Conservation (phyloP, 2,329 filamentous ascomycete genomes). For the Penicillium sp. region DNA sequence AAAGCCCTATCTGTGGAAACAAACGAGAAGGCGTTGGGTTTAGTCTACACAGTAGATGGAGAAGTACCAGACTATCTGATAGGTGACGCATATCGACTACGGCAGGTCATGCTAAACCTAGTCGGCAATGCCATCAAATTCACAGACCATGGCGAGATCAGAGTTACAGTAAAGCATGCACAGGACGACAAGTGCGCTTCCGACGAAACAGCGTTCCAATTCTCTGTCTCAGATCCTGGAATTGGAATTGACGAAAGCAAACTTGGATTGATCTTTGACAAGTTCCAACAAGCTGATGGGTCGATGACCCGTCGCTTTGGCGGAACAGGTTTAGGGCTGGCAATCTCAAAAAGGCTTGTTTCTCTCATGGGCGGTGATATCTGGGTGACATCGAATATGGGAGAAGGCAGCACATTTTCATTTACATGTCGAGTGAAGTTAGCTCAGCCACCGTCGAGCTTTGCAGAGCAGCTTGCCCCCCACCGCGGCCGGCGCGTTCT, state of each 20-base stretch:
- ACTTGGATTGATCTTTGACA: slow-evolving; percentile 92
- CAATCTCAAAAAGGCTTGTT: slow-evolving; percentile 91
- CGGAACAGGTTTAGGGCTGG: slow-evolving; percentile 84
- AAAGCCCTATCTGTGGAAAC: slow-evolving; percentile 91
- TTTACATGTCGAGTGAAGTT: slow-evolving; percentile 87
- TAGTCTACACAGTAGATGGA: slow-evolving; percentile 86
- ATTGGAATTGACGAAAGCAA: slow-evolving; percentile 93
- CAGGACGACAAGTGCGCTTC: slow-evolving; percentile 56
- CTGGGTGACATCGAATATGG: slow-evolving; percentile 87
- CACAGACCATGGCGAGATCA: slow-evolving; percentile 89
- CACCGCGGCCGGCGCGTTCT: slow-evolving; percentile 86
- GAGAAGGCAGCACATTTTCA: slow-evolving; percentile 84
- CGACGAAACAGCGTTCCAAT: slow-evolving; percentile 86
- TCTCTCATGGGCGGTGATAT: slow-evolving; percentile 92
- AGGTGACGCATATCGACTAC: slow-evolving; percentile 86
- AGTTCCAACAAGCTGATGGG: slow-evolving; percentile 93
- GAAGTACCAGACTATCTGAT: slow-evolving; percentile 89
- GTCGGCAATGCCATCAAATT: slow-evolving; percentile 98
- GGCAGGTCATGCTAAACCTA: slow-evolving; percentile 91
- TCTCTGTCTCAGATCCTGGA: slow-evolving; percentile 87
- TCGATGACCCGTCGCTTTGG: slow-evolving; percentile 94
- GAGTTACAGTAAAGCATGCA: slow-evolving; percentile 73
- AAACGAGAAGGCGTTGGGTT: slow-evolving; percentile 87
- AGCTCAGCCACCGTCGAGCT: slow-evolving; percentile 69
- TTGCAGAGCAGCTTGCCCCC: slow-evolving; percentile 74